Base-by-base conservation (phyloP, 2,329 filamentous ascomycete species). In the Chalara sp. region DNA sequence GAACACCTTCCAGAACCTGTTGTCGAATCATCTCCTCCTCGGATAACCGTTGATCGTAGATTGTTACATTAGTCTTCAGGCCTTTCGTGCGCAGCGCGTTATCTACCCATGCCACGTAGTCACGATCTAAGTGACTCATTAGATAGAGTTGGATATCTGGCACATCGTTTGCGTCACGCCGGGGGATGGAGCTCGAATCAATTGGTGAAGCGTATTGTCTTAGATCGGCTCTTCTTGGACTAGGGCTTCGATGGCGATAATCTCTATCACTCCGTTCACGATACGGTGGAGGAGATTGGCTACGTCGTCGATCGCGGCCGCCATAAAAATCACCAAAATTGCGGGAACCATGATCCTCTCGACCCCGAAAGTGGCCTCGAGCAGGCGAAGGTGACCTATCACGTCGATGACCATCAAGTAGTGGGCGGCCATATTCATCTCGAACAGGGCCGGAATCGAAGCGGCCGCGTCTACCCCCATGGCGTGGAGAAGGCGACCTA, bases 131-230 rank as follows among this genome's bases (percentile, higher is more conserved):
- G 58, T 90, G 83, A 56, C 92, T 84, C 43, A 92, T 75, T 5
- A 95, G 79, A 31, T 96, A 80, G 32, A 97, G 81, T 65, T 96
- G 90, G 12, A 96, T 86, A 60, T 97, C 90, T 2, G 92, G 91
- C 28, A 96, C 83, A 56, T 93, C 82, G 51, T 78, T 73, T 5
- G 87, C 83, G 52, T 83, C 80, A 51, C 90, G 78, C 50, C 83
- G 80, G 42, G 89, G 88, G 6, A 95, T 79, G 32, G 87, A 84
- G 10, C 90, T 72, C 35, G 80, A 78, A 39, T 78, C 73, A 55
- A 86, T 81, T 33, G 73, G 71, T 49, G 84, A 77, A 51, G 73
- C 68, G 8, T 37, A 8, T 37, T 37, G 35, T 10, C n/a, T 10
- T 37, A n/a, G n/a, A 44, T 76, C 70, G 37, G 75, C 70, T 28